Conservation (phyloP, 139 green algal species). For the Micractinium sp. region DNA sequence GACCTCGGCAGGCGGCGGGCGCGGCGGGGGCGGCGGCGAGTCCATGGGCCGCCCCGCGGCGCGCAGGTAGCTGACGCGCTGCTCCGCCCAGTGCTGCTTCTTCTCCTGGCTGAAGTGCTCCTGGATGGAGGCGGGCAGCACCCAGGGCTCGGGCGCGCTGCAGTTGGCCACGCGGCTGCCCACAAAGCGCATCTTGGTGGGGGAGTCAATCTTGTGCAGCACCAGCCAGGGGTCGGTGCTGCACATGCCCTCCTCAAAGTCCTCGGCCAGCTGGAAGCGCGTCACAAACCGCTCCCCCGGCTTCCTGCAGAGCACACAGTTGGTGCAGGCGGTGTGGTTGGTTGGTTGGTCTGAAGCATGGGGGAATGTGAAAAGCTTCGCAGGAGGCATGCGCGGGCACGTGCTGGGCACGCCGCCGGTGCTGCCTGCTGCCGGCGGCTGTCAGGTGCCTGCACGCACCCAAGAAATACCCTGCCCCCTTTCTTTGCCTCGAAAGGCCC, state of each 20-base stretch:
- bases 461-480: too few relatives aligned
- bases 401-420: too few relatives aligned
- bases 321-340: too few relatives aligned
- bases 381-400: too few relatives aligned
- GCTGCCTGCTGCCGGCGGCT: too few relatives aligned
- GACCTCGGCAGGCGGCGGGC: not conserved
- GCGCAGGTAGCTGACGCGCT: not conserved
- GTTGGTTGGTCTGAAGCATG: too few relatives aligned
- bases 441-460: too few relatives aligned
- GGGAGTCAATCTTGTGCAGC: slow-evolving; percentile 65
- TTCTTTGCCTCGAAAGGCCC: not conserved
- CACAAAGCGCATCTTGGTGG: slow-evolving; percentile 65
- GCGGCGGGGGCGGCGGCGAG: not conserved
- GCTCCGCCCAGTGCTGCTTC: not conserved
- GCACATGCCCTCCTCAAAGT: slow-evolving; percentile 53
- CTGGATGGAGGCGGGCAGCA: slow-evolving; percentile 11
- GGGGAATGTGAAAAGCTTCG: too few relatives aligned
- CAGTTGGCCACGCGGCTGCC: slow-evolving; percentile 35
- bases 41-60: not conserved
- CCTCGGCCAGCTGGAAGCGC: slow-evolving; percentile 47
- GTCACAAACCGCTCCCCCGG: slow-evolving; percentile 43
- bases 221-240: slow-evolving; percentile 45
- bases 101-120: not conserved
- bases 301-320: slow-evolving; percentile 6
- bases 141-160: not conserved